Conservation (phyloP, 345 rosid genomes). For the Conringia planisiliqua region DNA sequence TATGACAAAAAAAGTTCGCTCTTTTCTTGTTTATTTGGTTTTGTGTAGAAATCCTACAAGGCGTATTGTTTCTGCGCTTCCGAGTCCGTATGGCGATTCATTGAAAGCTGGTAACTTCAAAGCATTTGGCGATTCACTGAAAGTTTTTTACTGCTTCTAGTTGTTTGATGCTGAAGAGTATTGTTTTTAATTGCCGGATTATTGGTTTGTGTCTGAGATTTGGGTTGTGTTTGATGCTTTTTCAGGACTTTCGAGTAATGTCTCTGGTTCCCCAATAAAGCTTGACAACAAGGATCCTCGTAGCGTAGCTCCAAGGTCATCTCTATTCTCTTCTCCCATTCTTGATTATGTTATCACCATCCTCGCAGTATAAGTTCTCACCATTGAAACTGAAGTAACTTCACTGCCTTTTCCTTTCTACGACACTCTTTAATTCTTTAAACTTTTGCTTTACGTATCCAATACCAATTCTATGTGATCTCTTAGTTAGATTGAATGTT, state of each 20-base stretch:
- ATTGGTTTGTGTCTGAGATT: slow-evolving; percentile 4
- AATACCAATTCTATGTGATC: not conserved
- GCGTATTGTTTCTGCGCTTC: slow-evolving; percentile 41
- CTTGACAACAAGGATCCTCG: slow-evolving; percentile 33
- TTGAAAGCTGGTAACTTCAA: slow-evolving; percentile 31
- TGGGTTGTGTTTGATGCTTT: slow-evolving; percentile 16
- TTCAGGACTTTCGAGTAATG: slow-evolving; percentile 58
- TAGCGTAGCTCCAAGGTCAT: slow-evolving; percentile 46
- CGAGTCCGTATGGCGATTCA: slow-evolving; percentile 40
- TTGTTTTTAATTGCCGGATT: not conserved
- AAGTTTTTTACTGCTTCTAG: too few species aligned
- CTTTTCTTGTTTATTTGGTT: not conserved
- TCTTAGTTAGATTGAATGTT: not conserved
- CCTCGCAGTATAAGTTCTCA: not conserved
- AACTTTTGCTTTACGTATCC: not conserved
- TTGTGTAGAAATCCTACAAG: slow-evolving; percentile 37
- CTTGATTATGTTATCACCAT: not conserved
- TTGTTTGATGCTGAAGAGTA: not conserved
- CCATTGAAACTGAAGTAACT: not conserved
- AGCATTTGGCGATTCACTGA: not conserved
- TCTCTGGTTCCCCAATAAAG: slow-evolving; percentile 36
- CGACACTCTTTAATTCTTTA: not conserved
- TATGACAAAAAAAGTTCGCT: not conserved
- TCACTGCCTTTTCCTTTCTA: not conserved
- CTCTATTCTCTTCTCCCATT: slow-evolving; percentile 2